Evolutionary conservation across 768 basidiomycete genomes (phyloP).

Genomic region (Roridomyces roridus): DNA sequence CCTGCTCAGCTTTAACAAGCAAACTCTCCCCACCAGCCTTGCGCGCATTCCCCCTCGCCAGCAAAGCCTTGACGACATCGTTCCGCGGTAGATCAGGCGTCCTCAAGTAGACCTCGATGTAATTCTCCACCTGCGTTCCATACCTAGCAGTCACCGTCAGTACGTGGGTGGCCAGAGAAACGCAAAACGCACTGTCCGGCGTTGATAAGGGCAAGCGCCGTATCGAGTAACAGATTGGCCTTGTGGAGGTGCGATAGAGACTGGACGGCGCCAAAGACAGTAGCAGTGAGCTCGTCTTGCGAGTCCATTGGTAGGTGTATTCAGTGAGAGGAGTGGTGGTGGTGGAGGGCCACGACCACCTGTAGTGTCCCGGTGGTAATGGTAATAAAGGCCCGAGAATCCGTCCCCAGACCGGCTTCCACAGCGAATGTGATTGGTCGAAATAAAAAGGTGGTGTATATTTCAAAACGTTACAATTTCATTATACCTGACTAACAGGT

Average conservation of each 20-base stretch:
- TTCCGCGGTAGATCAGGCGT: conserved; percentile 61
- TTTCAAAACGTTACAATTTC: no score
- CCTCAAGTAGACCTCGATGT: conserved; percentile 67
- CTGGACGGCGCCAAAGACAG: conserved; percentile 54
- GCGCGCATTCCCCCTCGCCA: conserved; percentile 66
- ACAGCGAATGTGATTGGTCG: no score
- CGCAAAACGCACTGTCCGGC: conserved; percentile 50
- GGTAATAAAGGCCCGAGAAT: no score
- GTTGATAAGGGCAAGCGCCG: conserved; percentile 53
- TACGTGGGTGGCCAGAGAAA: neutral
- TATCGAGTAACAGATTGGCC: conserved; percentile 57
- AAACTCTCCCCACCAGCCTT: conserved; percentile 60
- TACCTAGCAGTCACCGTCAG: conserved; percentile 46
- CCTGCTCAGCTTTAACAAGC: conserved; percentile 64
- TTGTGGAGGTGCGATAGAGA: conserved; percentile 50
- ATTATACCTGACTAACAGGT: conserved; percentile 66
- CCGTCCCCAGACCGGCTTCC: no score
- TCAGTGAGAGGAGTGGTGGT: no score
- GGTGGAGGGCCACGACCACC: no score
- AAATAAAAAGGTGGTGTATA: no score
- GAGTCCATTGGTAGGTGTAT: conserved; percentile 20
- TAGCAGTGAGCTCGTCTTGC: conserved; percentile 58
- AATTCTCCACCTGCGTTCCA: conserved; percentile 67
- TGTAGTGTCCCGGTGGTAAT: no score
- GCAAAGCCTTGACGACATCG: conserved; percentile 58